Evolutionary conservation across 192 early-diverging fungal species (phyloP).

Genomic region (Diversispora eburnea): DNA sequence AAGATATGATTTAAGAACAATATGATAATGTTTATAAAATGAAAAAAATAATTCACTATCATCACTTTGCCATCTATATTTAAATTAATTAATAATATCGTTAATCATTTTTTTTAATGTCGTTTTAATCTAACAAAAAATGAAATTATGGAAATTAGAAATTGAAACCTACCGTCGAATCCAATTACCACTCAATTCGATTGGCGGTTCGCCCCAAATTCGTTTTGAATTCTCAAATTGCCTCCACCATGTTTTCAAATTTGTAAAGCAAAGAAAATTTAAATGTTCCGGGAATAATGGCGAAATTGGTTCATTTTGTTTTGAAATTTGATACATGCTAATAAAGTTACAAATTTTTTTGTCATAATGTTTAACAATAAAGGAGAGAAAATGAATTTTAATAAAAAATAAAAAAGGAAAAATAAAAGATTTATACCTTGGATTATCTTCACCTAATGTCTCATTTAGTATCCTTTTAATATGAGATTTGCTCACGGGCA

Average conservation of each 20-base stretch:
- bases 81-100: neutral
- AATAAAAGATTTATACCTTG: conserved; percentile 3
- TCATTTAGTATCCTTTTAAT: conserved; percentile 40
- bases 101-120: no score
- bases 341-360: conserved; percentile 16
- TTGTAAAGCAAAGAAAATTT: conserved; percentile 36
- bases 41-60: conserved; percentile 55
- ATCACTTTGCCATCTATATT: conserved; percentile 46
- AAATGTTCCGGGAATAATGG: conserved; percentile 41
- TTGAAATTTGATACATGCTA: conserved; percentile 31
- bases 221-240: conserved; percentile 43
- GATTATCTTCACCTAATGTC: conserved; percentile 28
- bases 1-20: conserved; percentile 41
- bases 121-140: neutral
- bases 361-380: neutral
- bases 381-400: neutral
- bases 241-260: conserved; percentile 37
- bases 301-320: conserved; percentile 26
- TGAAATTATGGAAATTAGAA: neutral
- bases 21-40: conserved; percentile 52
- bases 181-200: conserved; percentile 50
- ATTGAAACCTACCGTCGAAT: conserved; percentile 31
- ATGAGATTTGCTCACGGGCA: conserved; percentile 41
- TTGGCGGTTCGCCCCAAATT: conserved; percentile 31
- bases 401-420: neutral